Conservation (phyloP, 345 rosid genomes). For the Heritiera fomes region DNA sequence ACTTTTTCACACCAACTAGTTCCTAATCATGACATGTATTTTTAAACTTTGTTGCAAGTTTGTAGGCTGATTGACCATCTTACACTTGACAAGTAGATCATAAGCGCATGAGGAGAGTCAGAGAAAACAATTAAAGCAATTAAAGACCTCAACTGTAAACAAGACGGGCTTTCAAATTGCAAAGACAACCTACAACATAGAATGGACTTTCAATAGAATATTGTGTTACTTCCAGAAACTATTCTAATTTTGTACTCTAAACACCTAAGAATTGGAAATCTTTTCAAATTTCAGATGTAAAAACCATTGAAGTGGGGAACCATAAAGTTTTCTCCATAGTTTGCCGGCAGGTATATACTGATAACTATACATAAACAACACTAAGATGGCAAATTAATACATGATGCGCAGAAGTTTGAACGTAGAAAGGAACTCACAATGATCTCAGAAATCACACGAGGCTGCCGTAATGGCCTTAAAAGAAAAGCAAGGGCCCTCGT, state of each 20-base stretch:
- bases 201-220: background rate
- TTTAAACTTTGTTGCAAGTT: background rate
- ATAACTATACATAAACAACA: background rate
- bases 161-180: background rate
- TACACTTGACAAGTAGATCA: background rate
- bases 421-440: slow-evolving; percentile 41
- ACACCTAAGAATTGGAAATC: background rate
- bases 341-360: background rate
- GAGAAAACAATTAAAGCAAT: background rate
- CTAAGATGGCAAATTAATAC: background rate
- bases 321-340: background rate
- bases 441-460: slow-evolving; percentile 85
- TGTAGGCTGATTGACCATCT: background rate
- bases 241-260: background rate
- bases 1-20: background rate
- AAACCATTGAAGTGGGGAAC: background rate
- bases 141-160: background rate
- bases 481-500: slow-evolving; percentile 68
- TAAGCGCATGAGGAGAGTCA: background rate
- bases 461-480: slow-evolving; percentile 66
- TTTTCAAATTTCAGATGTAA: slow-evolving; percentile 1
- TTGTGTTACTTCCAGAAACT: background rate
- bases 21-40: background rate
- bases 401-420: background rate
- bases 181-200: background rate